Conservation (phyloP, 495 filamentous ascomycete species). For the Aspergillus incahuasiensis region DNA sequence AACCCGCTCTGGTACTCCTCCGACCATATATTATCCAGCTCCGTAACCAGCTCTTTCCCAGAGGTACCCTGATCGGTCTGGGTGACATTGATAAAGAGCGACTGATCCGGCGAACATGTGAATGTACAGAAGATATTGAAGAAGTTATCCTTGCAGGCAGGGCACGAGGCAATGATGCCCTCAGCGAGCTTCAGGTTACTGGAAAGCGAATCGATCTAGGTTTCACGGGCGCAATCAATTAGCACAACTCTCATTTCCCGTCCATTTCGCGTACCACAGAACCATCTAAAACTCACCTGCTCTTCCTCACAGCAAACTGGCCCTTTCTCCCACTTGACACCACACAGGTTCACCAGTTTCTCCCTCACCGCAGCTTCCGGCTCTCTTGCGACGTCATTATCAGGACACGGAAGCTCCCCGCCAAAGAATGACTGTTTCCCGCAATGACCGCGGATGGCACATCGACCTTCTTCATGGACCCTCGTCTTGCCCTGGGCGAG, state of each 20-base stretch:
- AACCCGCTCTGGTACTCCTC: slow-evolving; percentile 83
- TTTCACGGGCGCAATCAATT: not conserved
- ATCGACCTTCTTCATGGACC: slow-evolving; percentile 84
- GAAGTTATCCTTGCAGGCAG: slow-evolving; percentile 95
- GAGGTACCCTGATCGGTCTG: slow-evolving; percentile 58
- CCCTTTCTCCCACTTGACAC: slow-evolving; percentile 73
- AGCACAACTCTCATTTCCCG: not conserved
- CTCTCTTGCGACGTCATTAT: slow-evolving; percentile 76
- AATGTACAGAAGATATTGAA: slow-evolving; percentile 97
- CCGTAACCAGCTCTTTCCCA: slow-evolving; percentile 71
- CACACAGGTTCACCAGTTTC: slow-evolving; percentile 81
- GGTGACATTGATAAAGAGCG: slow-evolving; percentile 91
- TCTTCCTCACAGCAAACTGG: slow-evolving; percentile 79
- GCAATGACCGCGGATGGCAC: slow-evolving; percentile 86
- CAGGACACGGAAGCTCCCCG: slow-evolving; percentile 83
- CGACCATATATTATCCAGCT: slow-evolving; percentile 86
- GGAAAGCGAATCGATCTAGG: slow-evolving; percentile 68
- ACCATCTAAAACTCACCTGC: slow-evolving; percentile 66
- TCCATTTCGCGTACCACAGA: too few relatives aligned
- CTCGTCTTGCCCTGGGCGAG: slow-evolving; percentile 44
- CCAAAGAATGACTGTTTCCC: slow-evolving; percentile 86
- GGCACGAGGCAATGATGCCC: slow-evolving; percentile 83
- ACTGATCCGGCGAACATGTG: slow-evolving; percentile 95
- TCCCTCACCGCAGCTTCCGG: slow-evolving; percentile 64
- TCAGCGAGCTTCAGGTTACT: slow-evolving; percentile 83